Conservation (phyloP, 2,329 filamentous ascomycete genomes). For the Didymella pinodella region DNA sequence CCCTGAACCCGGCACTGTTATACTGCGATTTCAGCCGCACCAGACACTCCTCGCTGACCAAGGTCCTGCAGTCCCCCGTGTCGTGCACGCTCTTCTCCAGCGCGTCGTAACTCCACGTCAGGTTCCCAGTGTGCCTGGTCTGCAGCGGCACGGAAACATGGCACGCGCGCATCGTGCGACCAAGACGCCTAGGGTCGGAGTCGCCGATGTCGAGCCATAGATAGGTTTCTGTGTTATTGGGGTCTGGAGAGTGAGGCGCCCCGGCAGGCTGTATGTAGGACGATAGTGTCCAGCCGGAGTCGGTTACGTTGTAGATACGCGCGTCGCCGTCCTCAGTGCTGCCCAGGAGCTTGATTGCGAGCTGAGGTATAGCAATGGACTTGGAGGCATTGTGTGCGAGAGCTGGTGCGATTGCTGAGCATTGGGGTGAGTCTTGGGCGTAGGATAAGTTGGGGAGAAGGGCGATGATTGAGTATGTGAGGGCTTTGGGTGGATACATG, state of each 20-base stretch:
- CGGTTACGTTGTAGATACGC: not conserved
- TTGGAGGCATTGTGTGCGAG: constrained; percentile 7
- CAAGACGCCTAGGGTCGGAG: not conserved
- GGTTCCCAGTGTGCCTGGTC: not conserved
- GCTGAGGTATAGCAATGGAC: not conserved
- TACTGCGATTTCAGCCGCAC: not conserved
- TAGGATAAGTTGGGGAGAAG: not conserved
- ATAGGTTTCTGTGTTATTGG: not conserved
- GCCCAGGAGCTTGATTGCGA: not conserved
- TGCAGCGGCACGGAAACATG: constrained; percentile 9
- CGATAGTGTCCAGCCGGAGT: not conserved
- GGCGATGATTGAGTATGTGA: not conserved
- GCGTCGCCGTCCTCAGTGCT: not conserved
- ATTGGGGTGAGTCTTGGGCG: constrained; percentile 3
- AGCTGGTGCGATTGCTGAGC: not conserved
- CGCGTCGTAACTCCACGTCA: constrained; percentile 4
- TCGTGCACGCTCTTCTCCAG: constrained; percentile 8
- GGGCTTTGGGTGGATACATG: not conserved
- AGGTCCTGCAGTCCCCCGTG: constrained; percentile 6
- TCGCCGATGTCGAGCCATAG: constrained; percentile 5
- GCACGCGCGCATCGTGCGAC: constrained; percentile 2
- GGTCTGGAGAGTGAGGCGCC: not conserved
- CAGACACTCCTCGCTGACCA: constrained; percentile 7
- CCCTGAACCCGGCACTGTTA: not conserved
- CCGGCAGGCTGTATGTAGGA: constrained; percentile 2